Percentiles rank a stretch among this genome's conserved stretches.
Evolutionary conservation across 805 yeast genomes (phyloP).

Genomic region (Gaillardinia entomophila): DNA sequence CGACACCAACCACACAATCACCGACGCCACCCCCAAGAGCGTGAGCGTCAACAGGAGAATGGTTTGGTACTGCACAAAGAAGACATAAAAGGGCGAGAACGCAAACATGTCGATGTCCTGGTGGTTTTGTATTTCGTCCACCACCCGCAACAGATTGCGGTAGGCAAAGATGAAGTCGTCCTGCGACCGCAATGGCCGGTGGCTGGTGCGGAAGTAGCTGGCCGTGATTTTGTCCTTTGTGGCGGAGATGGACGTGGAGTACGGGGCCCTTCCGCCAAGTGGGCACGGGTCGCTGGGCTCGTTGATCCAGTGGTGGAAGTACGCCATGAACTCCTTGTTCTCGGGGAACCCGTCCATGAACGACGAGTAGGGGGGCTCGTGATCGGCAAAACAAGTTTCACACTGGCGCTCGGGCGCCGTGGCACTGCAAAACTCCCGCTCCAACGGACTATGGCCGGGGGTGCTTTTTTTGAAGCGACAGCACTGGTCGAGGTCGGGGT

Average conservation of each 20-base stretch:
- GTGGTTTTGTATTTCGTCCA: conserved; percentile 44
- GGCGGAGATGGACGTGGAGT: conserved; percentile 51
- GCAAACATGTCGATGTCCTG: conserved; percentile 62
- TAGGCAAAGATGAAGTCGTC: conserved; percentile 78
- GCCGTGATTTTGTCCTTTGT: conserved; percentile 42
- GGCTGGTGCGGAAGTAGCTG: conserved; percentile 75
- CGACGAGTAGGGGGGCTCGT: conserved; percentile 58
- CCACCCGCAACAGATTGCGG: conserved; percentile 62
- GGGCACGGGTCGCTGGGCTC: conserved; percentile 90
- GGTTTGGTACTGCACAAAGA: conserved; percentile 80
- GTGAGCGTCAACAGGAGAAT: conserved; percentile 54
- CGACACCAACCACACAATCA: conserved; percentile 48
- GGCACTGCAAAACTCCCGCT: conserved; percentile 56
- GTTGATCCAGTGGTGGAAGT: conserved; percentile 75
- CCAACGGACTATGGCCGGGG: conserved; percentile 12
- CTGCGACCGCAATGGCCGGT: conserved; percentile 75
- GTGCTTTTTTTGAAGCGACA: conserved; percentile 60
- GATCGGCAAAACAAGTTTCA: conserved; percentile 61
- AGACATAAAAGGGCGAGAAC: conserved; percentile 88
- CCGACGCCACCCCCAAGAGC: conserved; percentile 48
- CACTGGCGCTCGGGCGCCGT: conserved; percentile 66
- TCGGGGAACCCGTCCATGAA: conserved; percentile 83
- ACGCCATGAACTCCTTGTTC: conserved; percentile 60
- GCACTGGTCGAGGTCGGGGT: conserved; percentile 82
- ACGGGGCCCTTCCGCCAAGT: conserved; percentile 92